Evolutionary conservation across 2,329 filamentous ascomycete species (phyloP).

Genomic region (Mycosphaerella sp.): DNA sequence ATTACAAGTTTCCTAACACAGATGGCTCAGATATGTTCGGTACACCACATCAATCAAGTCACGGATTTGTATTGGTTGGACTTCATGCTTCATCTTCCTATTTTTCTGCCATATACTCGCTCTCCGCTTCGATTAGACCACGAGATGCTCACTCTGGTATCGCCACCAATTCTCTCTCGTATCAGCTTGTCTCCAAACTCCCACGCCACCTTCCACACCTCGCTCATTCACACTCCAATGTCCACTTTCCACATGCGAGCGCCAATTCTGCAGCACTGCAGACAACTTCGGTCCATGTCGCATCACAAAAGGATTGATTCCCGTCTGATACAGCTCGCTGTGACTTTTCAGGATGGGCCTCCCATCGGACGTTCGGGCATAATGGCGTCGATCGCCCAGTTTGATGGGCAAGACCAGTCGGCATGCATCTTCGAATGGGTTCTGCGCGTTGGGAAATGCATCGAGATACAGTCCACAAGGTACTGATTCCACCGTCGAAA

Average conservation of each 20-base stretch:
- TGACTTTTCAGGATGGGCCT: slow-evolving; percentile 28
- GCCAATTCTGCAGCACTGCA: slow-evolving; percentile 31
- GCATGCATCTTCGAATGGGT: slow-evolving; percentile 33
- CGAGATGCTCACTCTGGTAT: slow-evolving; percentile 28
- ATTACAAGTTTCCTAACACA: background rate
- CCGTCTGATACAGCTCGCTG: slow-evolving; percentile 31
- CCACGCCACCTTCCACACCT: slow-evolving; percentile 30
- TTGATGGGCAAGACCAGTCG: slow-evolving; percentile 30
- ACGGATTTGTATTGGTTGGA: too few species aligned
- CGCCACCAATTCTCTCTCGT: slow-evolving; percentile 32
- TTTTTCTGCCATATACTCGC: background rate
- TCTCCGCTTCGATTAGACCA: slow-evolving; percentile 11
- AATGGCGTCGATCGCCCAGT: slow-evolving; percentile 25
- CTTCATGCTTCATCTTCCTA: background rate
- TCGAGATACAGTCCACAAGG: slow-evolving; percentile 34
- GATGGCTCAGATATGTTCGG: too few species aligned
- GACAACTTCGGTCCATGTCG: slow-evolving; percentile 31
- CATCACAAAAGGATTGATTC: slow-evolving; percentile 32
- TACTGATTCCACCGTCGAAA: slow-evolving; percentile 29
- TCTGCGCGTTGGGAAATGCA: slow-evolving; percentile 30
- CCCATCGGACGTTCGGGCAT: slow-evolving; percentile 30
- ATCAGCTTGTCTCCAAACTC: slow-evolving; percentile 31
- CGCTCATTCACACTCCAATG: slow-evolving; percentile 31
- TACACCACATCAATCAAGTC: too few species aligned
- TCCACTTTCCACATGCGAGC: slow-evolving; percentile 29